These are phyloP conservation scores for Ophiocordyceps polyrhachis-furcata DNA, from an alignment of 2,329 filamentous ascomycete species.

Conservation along the genomic window DNA sequence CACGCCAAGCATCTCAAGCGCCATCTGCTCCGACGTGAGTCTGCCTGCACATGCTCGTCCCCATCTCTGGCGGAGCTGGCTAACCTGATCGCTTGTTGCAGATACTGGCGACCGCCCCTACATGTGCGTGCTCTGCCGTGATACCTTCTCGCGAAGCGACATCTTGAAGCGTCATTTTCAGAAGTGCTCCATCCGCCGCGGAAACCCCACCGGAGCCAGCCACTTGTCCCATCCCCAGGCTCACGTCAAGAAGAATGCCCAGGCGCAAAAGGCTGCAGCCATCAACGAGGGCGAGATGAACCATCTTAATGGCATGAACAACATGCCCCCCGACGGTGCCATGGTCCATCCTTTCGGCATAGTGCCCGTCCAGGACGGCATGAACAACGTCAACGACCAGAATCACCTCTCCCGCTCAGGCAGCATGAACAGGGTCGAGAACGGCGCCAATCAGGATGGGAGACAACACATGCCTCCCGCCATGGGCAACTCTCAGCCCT, in stretches of 20 bases:
- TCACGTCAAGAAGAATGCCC: slow-evolving; percentile 62
- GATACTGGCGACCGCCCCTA: slow-evolving; percentile 97
- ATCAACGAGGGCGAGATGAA: slow-evolving; percentile 35
- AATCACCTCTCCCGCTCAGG: slow-evolving; percentile 41
- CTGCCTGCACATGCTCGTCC: slow-evolving; percentile 1
- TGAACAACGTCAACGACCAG: slow-evolving; percentile 43
- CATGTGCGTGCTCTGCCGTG: slow-evolving; percentile 93
- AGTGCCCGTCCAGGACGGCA: slow-evolving; percentile 35
- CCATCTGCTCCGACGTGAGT: slow-evolving; percentile 89
- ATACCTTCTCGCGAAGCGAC: slow-evolving; percentile 94
- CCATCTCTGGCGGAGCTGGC: slow-evolving; percentile 9
- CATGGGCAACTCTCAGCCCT: slow-evolving; percentile 33
- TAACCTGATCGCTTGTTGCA: slow-evolving; percentile 17
- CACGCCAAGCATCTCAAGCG: slow-evolving; percentile 96
- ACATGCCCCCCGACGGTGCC: slow-evolving; percentile 32
- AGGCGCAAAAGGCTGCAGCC: slow-evolving; percentile 35
- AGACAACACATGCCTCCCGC: slow-evolving; percentile 33
- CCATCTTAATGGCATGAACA: slow-evolving; percentile 42
- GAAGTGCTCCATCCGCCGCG: slow-evolving; percentile 92
- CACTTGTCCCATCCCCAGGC: slow-evolving; percentile 87
- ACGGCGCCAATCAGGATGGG: slow-evolving; percentile 35
- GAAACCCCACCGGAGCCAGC: slow-evolving; percentile 86
- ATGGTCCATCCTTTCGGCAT: slow-evolving; percentile 40
- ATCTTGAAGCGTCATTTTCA: slow-evolving; percentile 98
- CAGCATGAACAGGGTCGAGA: slow-evolving; percentile 40